These are phyloP conservation scores for Solanum bulbocastanum DNA, from an alignment of 257 asterid species.

Conservation along the genomic window DNA sequence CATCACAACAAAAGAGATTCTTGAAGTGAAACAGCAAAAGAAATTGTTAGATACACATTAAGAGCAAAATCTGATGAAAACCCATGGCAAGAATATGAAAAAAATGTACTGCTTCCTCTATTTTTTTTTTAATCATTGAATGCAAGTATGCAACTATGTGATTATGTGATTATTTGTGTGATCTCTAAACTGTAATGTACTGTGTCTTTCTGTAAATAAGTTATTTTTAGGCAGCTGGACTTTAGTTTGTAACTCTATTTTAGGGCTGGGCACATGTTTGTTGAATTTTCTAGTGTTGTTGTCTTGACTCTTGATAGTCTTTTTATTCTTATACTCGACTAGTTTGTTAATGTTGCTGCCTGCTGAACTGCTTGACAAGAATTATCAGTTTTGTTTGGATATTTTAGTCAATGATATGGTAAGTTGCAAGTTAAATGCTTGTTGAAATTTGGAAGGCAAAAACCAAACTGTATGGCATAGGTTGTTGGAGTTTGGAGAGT, in stretches of 20 bases:
- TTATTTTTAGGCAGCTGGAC: no score
- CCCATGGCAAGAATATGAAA: not conserved
- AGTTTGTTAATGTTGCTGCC: not conserved
- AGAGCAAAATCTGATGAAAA: not conserved
- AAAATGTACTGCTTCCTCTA: not conserved
- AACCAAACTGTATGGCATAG: not conserved
- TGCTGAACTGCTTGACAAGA: not conserved
- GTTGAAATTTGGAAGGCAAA: not conserved
- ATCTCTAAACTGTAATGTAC: no score
- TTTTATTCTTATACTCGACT: not conserved
- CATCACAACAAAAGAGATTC: no score
- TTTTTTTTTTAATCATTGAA: no score
- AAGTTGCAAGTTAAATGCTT: not conserved
- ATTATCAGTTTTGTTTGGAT: not conserved
- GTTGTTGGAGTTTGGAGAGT: not conserved
- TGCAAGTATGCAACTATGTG: no score
- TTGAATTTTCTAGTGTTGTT: not conserved
- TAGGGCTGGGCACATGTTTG: not conserved
- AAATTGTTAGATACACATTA: not conserved
- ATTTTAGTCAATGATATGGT: not conserved
- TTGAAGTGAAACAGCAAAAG: not conserved
- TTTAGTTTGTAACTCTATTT: no score
- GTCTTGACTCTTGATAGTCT: not conserved
- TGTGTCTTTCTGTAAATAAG: no score
- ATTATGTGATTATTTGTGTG: no score